Percentiles rank a stretch among this genome's conserved stretches.
Conservation (phyloP, 306 rosid species). For the Cucurbita argyrosperma region DNA sequence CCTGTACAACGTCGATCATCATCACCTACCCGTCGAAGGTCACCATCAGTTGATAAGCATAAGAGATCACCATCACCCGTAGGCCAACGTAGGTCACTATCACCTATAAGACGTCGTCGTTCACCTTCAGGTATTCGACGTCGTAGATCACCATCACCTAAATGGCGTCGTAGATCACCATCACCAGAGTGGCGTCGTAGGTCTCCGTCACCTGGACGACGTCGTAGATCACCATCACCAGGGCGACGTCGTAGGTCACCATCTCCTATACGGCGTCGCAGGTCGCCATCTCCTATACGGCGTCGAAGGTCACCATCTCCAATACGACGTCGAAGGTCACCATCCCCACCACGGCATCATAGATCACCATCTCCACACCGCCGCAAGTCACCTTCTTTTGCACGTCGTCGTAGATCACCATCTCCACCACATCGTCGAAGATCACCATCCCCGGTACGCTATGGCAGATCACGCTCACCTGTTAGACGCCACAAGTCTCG, state of each 20-base stretch:
- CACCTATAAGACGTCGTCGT: conserved; percentile 21
- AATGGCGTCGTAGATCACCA: conserved; percentile 22
- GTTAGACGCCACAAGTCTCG: conserved; percentile 15
- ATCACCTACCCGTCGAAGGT: conserved; percentile 11
- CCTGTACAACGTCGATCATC: conserved; percentile 9
- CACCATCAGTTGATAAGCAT: conserved; percentile 27
- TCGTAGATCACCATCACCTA: conserved; percentile 22
- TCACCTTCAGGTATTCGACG: conserved; percentile 3
- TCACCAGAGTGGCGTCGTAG: conserved; percentile 20
- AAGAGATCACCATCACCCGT: conserved; percentile 43
- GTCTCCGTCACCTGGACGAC: conserved; percentile 34
- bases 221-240: conserved; percentile 27
- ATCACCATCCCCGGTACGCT: neutral
- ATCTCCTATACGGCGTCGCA: neutral
- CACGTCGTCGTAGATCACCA: neutral
- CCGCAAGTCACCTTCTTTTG: neutral
- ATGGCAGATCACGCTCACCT: neutral
- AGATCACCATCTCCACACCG: neutral
- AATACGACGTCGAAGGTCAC: neutral
- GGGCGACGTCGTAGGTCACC: conserved; percentile 12
- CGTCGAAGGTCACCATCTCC: conserved; percentile 1
- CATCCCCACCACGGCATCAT: neutral
- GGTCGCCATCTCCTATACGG: conserved; percentile 7
- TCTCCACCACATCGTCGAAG: neutral
- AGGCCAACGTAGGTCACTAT: conserved; percentile 18